These are phyloP conservation scores for Kernera saxatilis DNA, from an alignment of 345 rosid genomes.

Conservation along the genomic window DNA sequence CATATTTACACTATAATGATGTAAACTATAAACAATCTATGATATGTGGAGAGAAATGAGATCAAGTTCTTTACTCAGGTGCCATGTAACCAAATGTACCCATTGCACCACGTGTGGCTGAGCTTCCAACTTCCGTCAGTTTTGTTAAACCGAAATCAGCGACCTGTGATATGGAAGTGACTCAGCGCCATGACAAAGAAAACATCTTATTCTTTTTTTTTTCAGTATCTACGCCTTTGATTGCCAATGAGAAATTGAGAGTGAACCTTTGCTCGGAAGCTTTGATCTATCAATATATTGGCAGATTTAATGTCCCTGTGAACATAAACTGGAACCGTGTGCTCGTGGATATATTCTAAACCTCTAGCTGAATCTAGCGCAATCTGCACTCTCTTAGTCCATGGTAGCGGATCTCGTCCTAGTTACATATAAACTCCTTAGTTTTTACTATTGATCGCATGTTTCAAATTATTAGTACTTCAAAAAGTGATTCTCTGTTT, in stretches of 20 bases:
- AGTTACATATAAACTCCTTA: slow-evolving; percentile 18
- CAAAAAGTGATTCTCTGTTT: neutral
- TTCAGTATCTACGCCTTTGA: neutral
- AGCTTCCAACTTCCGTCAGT: slow-evolving; percentile 76
- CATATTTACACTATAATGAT: neutral
- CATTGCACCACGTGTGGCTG: slow-evolving; percentile 72
- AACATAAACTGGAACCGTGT: slow-evolving; percentile 94
- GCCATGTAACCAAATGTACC: slow-evolving; percentile 99
- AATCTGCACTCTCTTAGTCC: slow-evolving; percentile 87
- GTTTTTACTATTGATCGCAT: neutral
- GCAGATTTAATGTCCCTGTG: slow-evolving; percentile 97
- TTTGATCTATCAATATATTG: slow-evolving; percentile 86
- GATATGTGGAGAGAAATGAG: neutral
- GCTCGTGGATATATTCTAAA: slow-evolving; percentile 95
- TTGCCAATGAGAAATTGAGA: neutral
- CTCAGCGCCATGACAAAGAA: neutral
- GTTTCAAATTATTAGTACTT: neutral
- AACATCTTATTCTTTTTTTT: neutral
- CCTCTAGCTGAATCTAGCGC: slow-evolving; percentile 99
- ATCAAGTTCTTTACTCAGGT: slow-evolving; percentile 66
- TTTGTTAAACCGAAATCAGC: slow-evolving; percentile 97
- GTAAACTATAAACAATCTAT: neutral
- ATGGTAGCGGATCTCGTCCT: slow-evolving; percentile 73
- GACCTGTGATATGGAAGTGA: slow-evolving; percentile 41
- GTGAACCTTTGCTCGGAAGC: slow-evolving; percentile 74